Base-by-base conservation (phyloP, 2,329 filamentous ascomycete genomes). In the Alternaria arbusti region DNA sequence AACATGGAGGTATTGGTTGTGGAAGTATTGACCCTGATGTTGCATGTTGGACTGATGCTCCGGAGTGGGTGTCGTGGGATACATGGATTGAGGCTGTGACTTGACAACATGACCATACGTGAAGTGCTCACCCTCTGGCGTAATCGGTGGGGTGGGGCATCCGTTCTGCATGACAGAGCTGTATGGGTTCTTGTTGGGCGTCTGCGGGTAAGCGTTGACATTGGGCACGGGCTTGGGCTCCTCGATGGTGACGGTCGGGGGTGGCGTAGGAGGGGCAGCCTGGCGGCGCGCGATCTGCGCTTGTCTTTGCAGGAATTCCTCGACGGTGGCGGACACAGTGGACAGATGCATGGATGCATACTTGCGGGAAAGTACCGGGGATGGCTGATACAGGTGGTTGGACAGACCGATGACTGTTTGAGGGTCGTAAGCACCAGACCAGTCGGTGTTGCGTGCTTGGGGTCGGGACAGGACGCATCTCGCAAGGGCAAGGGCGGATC, bases 101-200 rank as follows among this genome's bases (percentile, higher is more conserved):
- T 79, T 79, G 59, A 71, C 71, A 50, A 74, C 69, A 40, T 74
- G 71, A 15, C 59, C 64, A 46, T 77, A 70, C 17, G 69, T 74
- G 50, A 77, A 79, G 47, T 78, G 77, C 44, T 84, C 82, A 65
- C 82, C 82, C 66, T 95, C 92, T 5, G 93, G 93, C 0, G 93
- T 96, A 77, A 96, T 95, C 1, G 93, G 93, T 25, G 93, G 93
- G 15, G 93, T 96, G 70, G 94, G 87, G 80, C 94, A 94, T 61
- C 92, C 93, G 69, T 93, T 87, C 40, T 89, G 88, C 67, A 89
- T 86, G 55, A 85, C 84, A 56, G 87, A 82, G 57, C 87, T 84
- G 68, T 89, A 89, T 64, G 90, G 88, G 54, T 87, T 87, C 84
- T 95, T 95, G 75, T 93, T 90, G 13, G 93, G 93, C 15, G 93